Evolutionary conservation across 1,284 basidiomycete species (phyloP).

Genomic region (Tetrapyrgos nigripes): DNA sequence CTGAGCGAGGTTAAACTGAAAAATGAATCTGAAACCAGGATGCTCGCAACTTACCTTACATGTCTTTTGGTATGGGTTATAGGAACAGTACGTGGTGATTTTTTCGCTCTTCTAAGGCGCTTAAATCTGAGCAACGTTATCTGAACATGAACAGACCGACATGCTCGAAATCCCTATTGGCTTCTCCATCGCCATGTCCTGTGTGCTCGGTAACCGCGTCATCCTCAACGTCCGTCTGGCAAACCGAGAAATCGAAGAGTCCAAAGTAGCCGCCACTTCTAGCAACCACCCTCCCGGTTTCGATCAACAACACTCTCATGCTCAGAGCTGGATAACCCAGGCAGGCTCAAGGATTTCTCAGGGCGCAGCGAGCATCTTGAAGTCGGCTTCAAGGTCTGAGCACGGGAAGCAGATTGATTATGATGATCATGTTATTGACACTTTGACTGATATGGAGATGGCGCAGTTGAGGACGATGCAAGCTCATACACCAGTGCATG

Average conservation of each 20-base stretch:
- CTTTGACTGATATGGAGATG: constrained; percentile 47
- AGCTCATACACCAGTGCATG: constrained; percentile 18
- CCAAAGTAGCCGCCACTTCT: background rate
- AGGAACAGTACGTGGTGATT: constrained; percentile 47
- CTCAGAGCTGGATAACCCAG: background rate
- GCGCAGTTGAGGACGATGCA: constrained; percentile 44
- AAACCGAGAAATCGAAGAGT: constrained; percentile 34
- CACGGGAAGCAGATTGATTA: constrained; percentile 11
- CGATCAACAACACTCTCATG: background rate
- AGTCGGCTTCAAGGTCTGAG: background rate
- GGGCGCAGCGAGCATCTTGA: too few relatives aligned
- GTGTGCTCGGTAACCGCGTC: constrained; percentile 59
- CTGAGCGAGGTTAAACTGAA: background rate
- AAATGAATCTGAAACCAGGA: constrained; percentile 37
- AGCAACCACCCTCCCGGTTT: background rate
- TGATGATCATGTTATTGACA: constrained; percentile 18
- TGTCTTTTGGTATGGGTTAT: constrained; percentile 58
- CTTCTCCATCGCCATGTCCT: constrained; percentile 62
- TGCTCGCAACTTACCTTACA: constrained; percentile 60
- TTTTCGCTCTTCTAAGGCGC: background rate
- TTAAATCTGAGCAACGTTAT: background rate
- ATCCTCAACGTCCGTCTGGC: constrained; percentile 59
- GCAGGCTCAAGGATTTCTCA: too few relatives aligned
- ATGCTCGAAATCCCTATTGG: constrained; percentile 60
- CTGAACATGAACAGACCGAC: constrained; percentile 26